A percentile compares a stretch with the other conserved stretches of the same genome.
Conservation (phyloP, 2,329 filamentous ascomycete genomes). For the Mariannaea sp. region DNA sequence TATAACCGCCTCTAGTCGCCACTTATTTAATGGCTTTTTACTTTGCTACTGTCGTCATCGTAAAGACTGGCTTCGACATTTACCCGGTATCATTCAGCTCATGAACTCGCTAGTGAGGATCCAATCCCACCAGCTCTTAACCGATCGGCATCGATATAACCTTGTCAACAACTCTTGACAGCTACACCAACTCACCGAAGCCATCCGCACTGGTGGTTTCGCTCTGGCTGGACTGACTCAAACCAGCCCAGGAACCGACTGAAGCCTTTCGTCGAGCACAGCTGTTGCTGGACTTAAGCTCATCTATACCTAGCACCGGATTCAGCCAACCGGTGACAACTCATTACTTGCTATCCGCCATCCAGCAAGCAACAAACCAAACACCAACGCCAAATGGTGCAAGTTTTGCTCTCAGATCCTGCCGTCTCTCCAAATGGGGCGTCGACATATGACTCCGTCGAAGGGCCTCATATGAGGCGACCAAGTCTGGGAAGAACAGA, state of each 20-base stretch:
- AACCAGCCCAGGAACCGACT: slow-evolving; percentile 1
- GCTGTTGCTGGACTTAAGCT: slow-evolving; percentile 1
- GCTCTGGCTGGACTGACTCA: slow-evolving; percentile 16
- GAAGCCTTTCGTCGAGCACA: slow-evolving; percentile 15
- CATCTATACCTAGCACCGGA: slow-evolving; percentile 1
- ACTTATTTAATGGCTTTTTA: slow-evolving; percentile 24
- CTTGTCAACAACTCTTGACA: slow-evolving; percentile 33
- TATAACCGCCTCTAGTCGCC: slow-evolving; percentile 37
- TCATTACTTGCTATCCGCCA: neutral
- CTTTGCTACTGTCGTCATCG: slow-evolving; percentile 14
- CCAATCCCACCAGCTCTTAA: slow-evolving; percentile 22
- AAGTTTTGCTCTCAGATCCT: slow-evolving; percentile 39
- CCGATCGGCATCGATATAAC: slow-evolving; percentile 25
- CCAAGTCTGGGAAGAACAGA: slow-evolving; percentile 33
- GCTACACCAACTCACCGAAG: slow-evolving; percentile 7
- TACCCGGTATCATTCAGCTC: slow-evolving; percentile 29
- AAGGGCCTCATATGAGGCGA: slow-evolving; percentile 31
- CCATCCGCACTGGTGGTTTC: slow-evolving; percentile 15
- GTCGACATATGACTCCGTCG: slow-evolving; percentile 30
- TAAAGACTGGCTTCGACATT: slow-evolving; percentile 23
- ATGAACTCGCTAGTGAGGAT: slow-evolving; percentile 38
- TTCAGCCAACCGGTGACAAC: slow-evolving; percentile 13
- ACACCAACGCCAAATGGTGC: slow-evolving; percentile 42
- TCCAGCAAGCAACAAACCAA: too few species aligned
- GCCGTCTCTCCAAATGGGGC: slow-evolving; percentile 36